phyloP scores from a whole-genome alignment of 2,329 filamentous ascomycete species.

The Hymenoscyphus repandus region DNA sequence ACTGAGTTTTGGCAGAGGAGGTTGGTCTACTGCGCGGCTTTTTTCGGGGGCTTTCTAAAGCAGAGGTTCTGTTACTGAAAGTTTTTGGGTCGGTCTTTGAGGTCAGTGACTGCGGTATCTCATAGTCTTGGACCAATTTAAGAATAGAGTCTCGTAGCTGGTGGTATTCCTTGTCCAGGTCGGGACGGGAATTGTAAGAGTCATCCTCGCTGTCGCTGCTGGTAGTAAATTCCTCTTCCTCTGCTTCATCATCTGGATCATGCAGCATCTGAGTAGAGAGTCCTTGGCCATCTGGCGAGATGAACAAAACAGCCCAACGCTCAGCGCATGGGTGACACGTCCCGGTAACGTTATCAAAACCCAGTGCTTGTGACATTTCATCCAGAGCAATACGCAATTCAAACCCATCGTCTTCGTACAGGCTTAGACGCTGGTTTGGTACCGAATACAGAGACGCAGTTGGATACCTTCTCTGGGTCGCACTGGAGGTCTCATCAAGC shows the following conservation, averaged over 20 bases:
- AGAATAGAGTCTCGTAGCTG: conserved; percentile 75
- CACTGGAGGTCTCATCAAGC: conserved; percentile 48
- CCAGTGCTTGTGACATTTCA: conserved; percentile 64
- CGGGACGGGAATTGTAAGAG: conserved; percentile 48
- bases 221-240: conserved; percentile 60
- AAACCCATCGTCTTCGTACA: conserved; percentile 60
- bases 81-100: conserved; percentile 54
- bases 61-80: conserved; percentile 64
- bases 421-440: conserved; percentile 40
- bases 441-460: conserved; percentile 39
- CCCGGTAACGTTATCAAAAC: conserved; percentile 58
- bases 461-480: conserved; percentile 47
- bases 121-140: conserved; percentile 76
- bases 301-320: conserved; percentile 76
- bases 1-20: conserved; percentile 44
- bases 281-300: conserved; percentile 65
- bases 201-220: conserved; percentile 57
- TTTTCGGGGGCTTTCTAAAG: conserved; percentile 44
- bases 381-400: conserved; percentile 63
- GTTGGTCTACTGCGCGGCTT: conserved; percentile 53
- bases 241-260: conserved; percentile 59
- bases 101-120: conserved; percentile 65
- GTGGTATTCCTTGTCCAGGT: conserved; percentile 74
- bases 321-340: conserved; percentile 75
- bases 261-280: conserved; percentile 69